Evolutionary conservation across 1,284 basidiomycete genomes (phyloP), one percentile per base, ranked within the genome.

Genomic region (Sporisorium reilianum): DNA sequence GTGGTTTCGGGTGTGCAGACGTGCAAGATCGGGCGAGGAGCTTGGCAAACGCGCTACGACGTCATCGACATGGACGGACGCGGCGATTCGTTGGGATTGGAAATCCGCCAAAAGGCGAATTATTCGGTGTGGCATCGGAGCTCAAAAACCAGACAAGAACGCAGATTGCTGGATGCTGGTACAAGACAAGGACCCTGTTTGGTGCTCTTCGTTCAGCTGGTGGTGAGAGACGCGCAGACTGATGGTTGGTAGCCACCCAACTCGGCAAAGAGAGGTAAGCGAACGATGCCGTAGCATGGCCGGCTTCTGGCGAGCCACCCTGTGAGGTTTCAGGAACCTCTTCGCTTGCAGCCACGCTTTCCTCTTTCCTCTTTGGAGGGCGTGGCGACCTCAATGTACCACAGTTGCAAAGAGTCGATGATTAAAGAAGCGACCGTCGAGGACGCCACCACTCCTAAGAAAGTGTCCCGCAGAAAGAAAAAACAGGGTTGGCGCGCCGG

Each of bases 181-280:
- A 51, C 50, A 40, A 11, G 49, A 50, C 32, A 34, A 36, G 49
- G 49, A 36, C 32, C 49, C 49, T 50, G 48, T n/a, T n/a, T n/a
- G n/a, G n/a, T n/a, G n/a, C 32, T 50, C n/a, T 1, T n/a, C n/a
- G n/a, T 41, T n/a, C n/a, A n/a, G n/a, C n/a, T n/a, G n/a, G n/a
- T n/a, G n/a, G n/a, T n/a, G n/a, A n/a, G 30, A 30, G 30, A 30
- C 30, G 30, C 30, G 30, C 30, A 30, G 6, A n/a, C n/a, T n/a
- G n/a, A n/a, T n/a, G n/a, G n/a, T n/a, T n/a, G n/a, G n/a, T n/a
- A n/a, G n/a, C n/a, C n/a, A n/a, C n/a, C n/a, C n/a, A n/a, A n/a
- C 46, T 48, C 46, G 46, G 46, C 28, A 18, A 26, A 20, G 26
- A 11, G 26, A 20, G 7, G 45, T 41, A n/a, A 20, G 38, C 38